Evolutionary conservation across 2,329 filamentous ascomycete genomes (phyloP), one percentile per base, ranked within the genome.

Genomic region (Falciphora oryzae): DNA sequence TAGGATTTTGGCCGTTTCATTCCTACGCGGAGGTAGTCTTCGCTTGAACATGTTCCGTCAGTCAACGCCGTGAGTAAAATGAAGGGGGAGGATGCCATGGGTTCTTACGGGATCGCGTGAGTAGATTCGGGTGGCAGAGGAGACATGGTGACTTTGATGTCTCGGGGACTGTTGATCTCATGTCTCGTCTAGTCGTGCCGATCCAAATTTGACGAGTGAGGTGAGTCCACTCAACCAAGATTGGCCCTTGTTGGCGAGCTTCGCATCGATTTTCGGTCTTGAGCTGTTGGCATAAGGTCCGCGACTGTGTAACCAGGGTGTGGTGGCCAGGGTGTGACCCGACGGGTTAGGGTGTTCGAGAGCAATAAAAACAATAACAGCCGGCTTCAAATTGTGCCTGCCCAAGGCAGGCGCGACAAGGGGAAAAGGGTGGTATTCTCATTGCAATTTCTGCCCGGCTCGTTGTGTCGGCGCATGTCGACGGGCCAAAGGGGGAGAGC

Each of bases 391-490:
- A 53, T 53, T 53, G 18, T n/a, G 44, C 44, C 44, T n/a, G 22
- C 44, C 44, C 22, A 53, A n/a, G 44, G 44, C 44, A n/a, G 11
- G n/a, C 18, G 44, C 44, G 44, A 22, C 44, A 53, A 53, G 44
- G 44, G 44, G 44, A 10, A 53, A 53, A 22, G 38, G 44, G 44
- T 53, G 44, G 22, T 53, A 53, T 53, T 53, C 44, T 53, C 44
- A 53, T 53, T 53, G 44, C 44, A 53, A 53, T n/a, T 53, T 53
- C 44, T 53, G 44, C 44, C 44, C 44, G 44, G 44, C 44, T 53
- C 44, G 18, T n/a, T 44, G 14, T n/a, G 44, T 53, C 44, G 44
- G 44, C 44, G 18, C 22, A 53, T 53, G 22, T 53, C 44, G 44
- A 53, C 18, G 44, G 44, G 22, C 44, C 44, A n/a, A 53, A 53